Conservation (phyloP, 208 protist genomes). For the Trypanosoma cruzi region DNA sequence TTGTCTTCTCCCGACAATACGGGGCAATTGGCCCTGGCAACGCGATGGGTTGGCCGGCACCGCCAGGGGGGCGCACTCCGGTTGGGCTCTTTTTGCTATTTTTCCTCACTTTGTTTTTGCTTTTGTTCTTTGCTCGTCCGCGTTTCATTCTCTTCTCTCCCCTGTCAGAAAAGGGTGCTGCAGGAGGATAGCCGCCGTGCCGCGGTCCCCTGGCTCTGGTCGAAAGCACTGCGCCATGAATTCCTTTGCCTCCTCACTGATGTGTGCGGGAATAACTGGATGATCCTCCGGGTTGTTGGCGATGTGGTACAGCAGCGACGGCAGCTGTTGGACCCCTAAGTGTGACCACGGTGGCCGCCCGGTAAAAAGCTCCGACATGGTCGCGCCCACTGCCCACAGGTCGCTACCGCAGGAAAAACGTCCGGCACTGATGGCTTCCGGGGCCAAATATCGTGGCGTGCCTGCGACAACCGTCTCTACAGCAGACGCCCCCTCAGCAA, state of each 20-base stretch:
- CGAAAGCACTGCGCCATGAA: constrained; percentile 31
- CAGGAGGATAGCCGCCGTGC: constrained; percentile 51
- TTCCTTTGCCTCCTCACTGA: constrained; percentile 5
- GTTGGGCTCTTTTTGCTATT: too few species aligned
- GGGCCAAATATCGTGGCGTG: constrained; percentile 92
- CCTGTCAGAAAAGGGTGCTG: constrained; percentile 47
- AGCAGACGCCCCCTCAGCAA: constrained; percentile 69
- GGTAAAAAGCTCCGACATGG: constrained; percentile 66
- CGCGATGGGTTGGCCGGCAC: too few species aligned
- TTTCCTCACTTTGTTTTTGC: constrained; percentile 5
- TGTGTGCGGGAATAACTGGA: constrained; percentile 15
- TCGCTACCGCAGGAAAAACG: constrained; percentile 58
- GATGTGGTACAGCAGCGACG: constrained; percentile 67
- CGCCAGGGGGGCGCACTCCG: too few species aligned
- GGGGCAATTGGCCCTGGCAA: too few species aligned
- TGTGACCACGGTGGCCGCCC: constrained; percentile 58
- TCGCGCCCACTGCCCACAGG: constrained; percentile 83
- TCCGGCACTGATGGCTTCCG: constrained; percentile 50
- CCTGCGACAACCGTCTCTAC: constrained; percentile 85
- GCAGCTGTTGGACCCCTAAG: constrained; percentile 1
- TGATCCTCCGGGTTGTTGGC: constrained; percentile 29
- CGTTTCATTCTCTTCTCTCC: too few species aligned
- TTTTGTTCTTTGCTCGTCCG: too few species aligned
- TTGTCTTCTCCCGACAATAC: too few species aligned
- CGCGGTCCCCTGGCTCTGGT: constrained; percentile 43